Conservation (phyloP, 805 yeast species). For the Lachancea meyersii region DNA sequence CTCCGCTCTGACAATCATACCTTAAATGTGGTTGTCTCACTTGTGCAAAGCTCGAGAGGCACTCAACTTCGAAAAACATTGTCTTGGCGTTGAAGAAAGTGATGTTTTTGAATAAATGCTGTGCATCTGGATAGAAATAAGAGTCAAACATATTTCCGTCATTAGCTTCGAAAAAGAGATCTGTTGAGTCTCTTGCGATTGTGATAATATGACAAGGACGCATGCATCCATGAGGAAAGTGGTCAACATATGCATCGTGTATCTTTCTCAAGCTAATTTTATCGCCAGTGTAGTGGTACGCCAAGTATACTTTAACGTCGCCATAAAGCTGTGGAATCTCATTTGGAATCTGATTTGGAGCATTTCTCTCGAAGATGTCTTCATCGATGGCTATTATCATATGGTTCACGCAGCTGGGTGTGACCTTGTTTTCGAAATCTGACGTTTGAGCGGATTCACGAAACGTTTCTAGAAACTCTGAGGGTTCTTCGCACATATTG, state of each 20-base stretch:
- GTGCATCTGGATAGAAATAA: neutral
- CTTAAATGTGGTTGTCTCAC: neutral
- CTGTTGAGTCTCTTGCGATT: neutral
- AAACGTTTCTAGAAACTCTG: neutral
- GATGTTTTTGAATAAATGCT: neutral
- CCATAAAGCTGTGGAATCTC: slow-evolving; percentile 4
- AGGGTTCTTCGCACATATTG: neutral
- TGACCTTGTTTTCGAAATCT: neutral
- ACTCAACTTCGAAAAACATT: slow-evolving; percentile 5
- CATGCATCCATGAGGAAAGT: neutral
- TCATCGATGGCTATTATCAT: slow-evolving; percentile 1
- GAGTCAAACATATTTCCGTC: slow-evolving; percentile 3
- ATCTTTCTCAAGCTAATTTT: neutral
- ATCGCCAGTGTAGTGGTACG: neutral
- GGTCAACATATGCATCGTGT: neutral
- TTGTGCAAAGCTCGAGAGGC: neutral
- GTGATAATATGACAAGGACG: neutral
- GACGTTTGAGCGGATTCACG: neutral
- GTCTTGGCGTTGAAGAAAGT: slow-evolving; percentile 10
- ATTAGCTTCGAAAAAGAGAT: neutral
- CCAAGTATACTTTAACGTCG: neutral
- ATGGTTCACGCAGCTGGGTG: neutral
- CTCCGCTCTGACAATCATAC: neutral
- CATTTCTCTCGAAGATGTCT: neutral
- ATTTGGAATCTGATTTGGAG: neutral